Evolutionary conservation across 148 eudicot species (phyloP), one percentile per base, ranked within the genome.

Genomic region (Dianthus caryophyllus): DNA sequence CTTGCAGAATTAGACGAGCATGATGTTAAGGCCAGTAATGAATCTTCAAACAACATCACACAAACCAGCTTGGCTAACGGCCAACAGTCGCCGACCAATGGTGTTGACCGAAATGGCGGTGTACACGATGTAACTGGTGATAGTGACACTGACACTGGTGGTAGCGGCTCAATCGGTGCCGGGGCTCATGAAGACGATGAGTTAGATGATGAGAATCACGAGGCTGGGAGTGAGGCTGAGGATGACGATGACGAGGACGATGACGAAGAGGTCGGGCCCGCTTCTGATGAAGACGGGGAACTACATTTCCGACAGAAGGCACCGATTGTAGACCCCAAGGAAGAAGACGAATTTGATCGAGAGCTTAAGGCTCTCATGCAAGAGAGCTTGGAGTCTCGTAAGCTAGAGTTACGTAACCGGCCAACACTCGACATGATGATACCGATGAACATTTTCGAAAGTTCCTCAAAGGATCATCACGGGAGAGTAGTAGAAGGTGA

Each of bases 311-410:
- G 97, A 81, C 88, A 88, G 77, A 90, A 83, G 80, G 79, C 80
- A 18, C 73, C 79, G 9, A 67, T 72, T 67, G 76, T 82, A 50
- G 92, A 94, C 68, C 92, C 89, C 25, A 75, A 77, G 76, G 98
- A 94, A 77, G 97, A 82, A 76, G 95, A 90, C 11, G 97, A 90
- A 27, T 94, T 94, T 82, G 98, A 94, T 68, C 76, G 80, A 72
- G 98, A 94, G 80, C 81, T 94, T 27, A 85, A 85, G 69, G 98
- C 98, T 66, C 84, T 94, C 43, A 77, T 94, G 97, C 96, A 94
- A 81, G 99, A 94, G 79, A 94, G 97, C 80, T 84, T 93, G 88
- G 99, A 94, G 38, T 88, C 96, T 1, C 81, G 97, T 48, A 94
- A 94, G 73, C 71, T 88, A 21, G 99, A 94, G 75, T 46, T 88